A percentile compares a stretch with the other conserved stretches of the same genome.
Evolutionary conservation across 2,329 filamentous ascomycete species (phyloP).

Genomic region (Chaetomium strumarium): DNA sequence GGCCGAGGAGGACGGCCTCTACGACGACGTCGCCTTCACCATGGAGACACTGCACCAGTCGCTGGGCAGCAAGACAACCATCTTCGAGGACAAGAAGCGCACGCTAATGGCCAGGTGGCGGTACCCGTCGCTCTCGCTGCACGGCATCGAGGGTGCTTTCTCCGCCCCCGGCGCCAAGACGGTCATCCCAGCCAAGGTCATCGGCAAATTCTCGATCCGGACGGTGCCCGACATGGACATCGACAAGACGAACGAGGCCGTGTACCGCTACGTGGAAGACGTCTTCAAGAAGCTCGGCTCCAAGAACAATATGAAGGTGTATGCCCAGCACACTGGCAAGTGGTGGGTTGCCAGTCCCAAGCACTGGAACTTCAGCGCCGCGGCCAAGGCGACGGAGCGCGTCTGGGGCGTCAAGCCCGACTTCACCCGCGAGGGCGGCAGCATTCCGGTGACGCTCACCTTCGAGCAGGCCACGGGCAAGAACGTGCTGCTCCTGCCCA

Average conservation of each 20-base stretch:
- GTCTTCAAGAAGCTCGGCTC: constrained; percentile 80
- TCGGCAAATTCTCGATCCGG: constrained; percentile 96
- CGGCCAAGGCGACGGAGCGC: constrained; percentile 89
- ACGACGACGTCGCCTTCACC: constrained; percentile 84
- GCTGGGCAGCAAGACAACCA: constrained; percentile 80
- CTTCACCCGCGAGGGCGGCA: constrained; percentile 92
- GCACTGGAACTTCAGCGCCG: constrained; percentile 97
- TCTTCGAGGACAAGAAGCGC: constrained; percentile 80
- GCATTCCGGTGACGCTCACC: constrained; percentile 92
- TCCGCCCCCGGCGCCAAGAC: constrained; percentile 93
- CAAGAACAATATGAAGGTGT: constrained; percentile 85
- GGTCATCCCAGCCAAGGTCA: constrained; percentile 95
- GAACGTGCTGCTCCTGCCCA: constrained; percentile 90
- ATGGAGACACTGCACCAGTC: constrained; percentile 95
- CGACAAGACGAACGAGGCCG: constrained; percentile 76
- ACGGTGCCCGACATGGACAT: constrained; percentile 98
- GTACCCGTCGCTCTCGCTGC: constrained; percentile 86
- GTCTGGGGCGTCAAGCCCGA: constrained; percentile 93
- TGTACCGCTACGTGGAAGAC: constrained; percentile 76
- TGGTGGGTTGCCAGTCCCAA: constrained; percentile 98
- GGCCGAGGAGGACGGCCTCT: constrained; percentile 79
- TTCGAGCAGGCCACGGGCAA: constrained; percentile 98
- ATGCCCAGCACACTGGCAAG: constrained; percentile 83
- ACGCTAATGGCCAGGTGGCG: constrained; percentile 97
- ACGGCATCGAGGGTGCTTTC: constrained; percentile 94